Base-by-base conservation (phyloP, 164 flowering plant genomes). In the Amborella trichopoda region DNA sequence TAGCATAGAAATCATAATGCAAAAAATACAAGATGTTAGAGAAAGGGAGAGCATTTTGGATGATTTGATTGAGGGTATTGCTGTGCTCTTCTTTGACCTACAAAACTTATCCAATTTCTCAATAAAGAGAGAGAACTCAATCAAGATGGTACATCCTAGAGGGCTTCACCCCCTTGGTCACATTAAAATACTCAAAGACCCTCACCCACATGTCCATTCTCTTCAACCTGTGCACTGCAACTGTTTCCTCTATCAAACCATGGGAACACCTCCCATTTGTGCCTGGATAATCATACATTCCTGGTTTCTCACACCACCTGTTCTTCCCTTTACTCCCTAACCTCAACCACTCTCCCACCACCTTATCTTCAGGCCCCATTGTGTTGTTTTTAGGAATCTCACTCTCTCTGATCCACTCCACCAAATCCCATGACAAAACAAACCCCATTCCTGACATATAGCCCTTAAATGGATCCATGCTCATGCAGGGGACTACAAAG, bases 361-460 rank as follows among this genome's bases (percentile, higher is more conserved):
- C 0, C 61, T 62, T 68, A 51, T 77, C 88, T 65, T 80, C 83
- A 0, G 77, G 77, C 0, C 83, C 88, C 11, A 37, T 26, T 4
- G 52, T 59, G 17, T 70, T 45, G 6, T 55, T 71, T 10, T 23
- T 51, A 2, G 77, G 74, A 23, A 77, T 67, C 6, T 52, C 49
- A 4, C 83, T 75, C 3, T 49, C 58, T 6, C 32, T 53, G 12
- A 80, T 68, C 83, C 81, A 80, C 37, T 68, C 74, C 2, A 68
- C 74, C 0, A 80, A 41, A 25, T 80, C 83, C 83, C 87, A 80
- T 1, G 81, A 77, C 32, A 80, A 40, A 28, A 71, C 0, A 46
- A 68, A 80, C 21, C 83, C 81, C 81, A 80, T 80, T 2, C 83
- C 83, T 1, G 83, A 80, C 83, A 77, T 80, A 62, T 80, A 80